Evolutionary conservation across 495 filamentous ascomycete species (phyloP), one percentile per base, ranked within the genome.

Genomic region (Chaetomium cochliodes): DNA sequence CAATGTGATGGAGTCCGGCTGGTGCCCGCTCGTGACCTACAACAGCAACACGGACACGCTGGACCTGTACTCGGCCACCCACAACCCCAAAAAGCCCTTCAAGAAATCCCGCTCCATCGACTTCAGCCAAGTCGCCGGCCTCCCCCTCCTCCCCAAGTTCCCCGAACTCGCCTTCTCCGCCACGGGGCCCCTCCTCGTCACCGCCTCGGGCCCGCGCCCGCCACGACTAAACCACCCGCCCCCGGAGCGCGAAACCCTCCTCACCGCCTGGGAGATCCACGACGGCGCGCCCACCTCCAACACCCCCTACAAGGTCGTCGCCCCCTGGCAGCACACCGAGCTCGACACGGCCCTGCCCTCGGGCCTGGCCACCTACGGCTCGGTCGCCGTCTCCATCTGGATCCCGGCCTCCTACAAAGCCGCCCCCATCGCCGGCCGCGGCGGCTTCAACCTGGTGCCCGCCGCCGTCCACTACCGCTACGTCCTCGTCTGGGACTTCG

Each of bases 101-200:
- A 59, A 81, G 74, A 63, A 93, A 79, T 66, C 82, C 77, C 72
- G 93, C 88, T 56, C 90, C 87, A 73, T 89, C 88, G 52, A 96
- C 83, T 70, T 77, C 22, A 63, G 64, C 63, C 66, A 69, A 13
- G 70, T 69, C 44, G 68, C 70, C 49, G 65, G 58, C 52, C 72
- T 77, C 12, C 75, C 75, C 15, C 37, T 77, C 37, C 25, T 76
- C 5, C 75, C 75, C 20, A 73, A 76, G 28, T 76, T 70, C 54
- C 75, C 75, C 42, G 75, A 77, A 52, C 72, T 77, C 46, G 73
- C 73, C 26, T 74, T 76, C 42, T 76, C 73, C 25, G 65, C 70
- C 16, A 77, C 75, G 1, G 67, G 69, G 2, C 75, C 75, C 8
- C 58, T 77, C 22, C 69, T 77, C 18, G 69, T 76, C 42, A 64